Percentiles rank a stretch among this genome's conserved stretches.
phyloP scores from a whole-genome alignment of 2,329 filamentous ascomycete species.

The Epichloe festucae region DNA sequence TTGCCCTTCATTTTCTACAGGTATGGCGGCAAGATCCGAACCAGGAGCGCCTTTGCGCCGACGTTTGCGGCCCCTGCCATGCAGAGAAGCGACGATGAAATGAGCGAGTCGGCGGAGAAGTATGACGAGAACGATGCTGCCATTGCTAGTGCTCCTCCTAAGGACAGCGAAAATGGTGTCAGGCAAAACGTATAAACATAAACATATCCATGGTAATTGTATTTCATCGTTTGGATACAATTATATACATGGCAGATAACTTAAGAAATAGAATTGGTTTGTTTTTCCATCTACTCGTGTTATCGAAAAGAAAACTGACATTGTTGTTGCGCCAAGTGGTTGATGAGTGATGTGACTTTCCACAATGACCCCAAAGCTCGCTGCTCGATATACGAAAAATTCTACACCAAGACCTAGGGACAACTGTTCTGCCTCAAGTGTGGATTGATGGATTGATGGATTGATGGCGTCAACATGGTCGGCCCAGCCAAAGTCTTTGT shows the following conservation, averaged over 20 bases:
- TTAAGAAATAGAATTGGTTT: no score
- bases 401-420: no score
- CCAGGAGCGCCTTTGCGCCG: conserved; percentile 43
- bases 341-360: conserved; percentile 25
- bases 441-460: no score
- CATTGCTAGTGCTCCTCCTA: conserved; percentile 21
- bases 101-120: conserved; percentile 16
- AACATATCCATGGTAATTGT: background rate
- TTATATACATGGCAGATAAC: no score
- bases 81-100: conserved; percentile 11
- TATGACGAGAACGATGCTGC: conserved; percentile 21
- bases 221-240: no score
- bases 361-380: conserved; percentile 17
- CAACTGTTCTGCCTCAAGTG: no score
- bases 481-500: no score
- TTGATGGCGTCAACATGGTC: no score
- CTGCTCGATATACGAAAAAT: no score
- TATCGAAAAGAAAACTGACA: no score
- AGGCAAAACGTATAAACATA: conserved; percentile 9
- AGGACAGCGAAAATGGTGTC: conserved; percentile 14
- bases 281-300: no score
- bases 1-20: conserved; percentile 51
- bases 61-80: conserved; percentile 18
- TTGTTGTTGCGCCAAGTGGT: no score
- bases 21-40: conserved; percentile 45